phyloP scores from a whole-genome alignment of 805 yeast genomes.

The Barnettozyma sp. region DNA sequence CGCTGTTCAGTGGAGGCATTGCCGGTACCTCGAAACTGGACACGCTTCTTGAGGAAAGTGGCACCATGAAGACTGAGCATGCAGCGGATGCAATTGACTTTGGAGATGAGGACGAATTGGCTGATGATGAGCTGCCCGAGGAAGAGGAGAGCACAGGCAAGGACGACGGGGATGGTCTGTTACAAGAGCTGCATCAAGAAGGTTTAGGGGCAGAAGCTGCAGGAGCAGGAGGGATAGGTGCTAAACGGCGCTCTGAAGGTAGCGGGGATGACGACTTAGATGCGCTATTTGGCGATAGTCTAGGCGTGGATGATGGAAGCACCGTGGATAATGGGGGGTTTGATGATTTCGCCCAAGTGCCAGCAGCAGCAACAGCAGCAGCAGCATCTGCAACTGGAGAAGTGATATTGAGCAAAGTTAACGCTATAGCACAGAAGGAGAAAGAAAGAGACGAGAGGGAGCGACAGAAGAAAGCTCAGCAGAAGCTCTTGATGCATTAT shows the following conservation, averaged over 20 bases:
- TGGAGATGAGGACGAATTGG: conserved; percentile 90
- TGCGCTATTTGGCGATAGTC: conserved; percentile 28
- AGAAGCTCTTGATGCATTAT: conserved; percentile 36
- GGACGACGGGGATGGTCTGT: conserved; percentile 10
- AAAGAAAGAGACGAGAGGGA: conserved; percentile 22
- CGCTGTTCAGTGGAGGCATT: conserved; percentile 30
- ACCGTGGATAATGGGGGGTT: conserved; percentile 15
- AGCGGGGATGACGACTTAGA: conserved; percentile 17
- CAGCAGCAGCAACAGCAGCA: neutral
- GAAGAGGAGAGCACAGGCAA: conserved; percentile 26
- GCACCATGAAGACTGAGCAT: conserved; percentile 42
- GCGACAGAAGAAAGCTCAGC: conserved; percentile 21
- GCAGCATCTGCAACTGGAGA: neutral
- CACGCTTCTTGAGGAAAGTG: conserved; percentile 17
- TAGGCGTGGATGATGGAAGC: conserved; percentile 16
- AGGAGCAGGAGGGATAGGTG: no score
- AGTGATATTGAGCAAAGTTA: no score
- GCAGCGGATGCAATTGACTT: conserved; percentile 91
- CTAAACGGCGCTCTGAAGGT: no score
- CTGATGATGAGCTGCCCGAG: conserved; percentile 67
- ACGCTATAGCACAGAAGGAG: conserved; percentile 4
- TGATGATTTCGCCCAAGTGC: conserved; percentile 12
- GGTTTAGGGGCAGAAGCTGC: conserved; percentile 9
- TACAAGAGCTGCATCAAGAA: conserved; percentile 10
- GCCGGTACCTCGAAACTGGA: conserved; percentile 24